Evolutionary conservation across 2,329 filamentous ascomycete species (phyloP).

Genomic region (Ophiostoma novo-ulmi): DNA sequence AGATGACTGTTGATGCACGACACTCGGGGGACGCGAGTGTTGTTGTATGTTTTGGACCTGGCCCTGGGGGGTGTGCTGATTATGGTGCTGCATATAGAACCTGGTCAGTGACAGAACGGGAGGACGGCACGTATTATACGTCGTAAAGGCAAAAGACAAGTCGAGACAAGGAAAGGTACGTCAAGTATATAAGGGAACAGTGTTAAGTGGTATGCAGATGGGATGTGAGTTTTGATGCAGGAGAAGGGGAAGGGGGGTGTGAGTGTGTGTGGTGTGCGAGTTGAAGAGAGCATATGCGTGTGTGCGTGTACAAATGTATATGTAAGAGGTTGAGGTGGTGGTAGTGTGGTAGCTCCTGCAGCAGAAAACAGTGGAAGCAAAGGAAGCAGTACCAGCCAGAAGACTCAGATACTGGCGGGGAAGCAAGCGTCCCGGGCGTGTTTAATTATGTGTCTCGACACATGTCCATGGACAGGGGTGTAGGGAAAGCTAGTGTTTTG

Average conservation of each 20-base stretch:
- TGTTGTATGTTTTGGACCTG: conserved; percentile 56
- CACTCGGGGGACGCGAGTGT: conserved; percentile 54
- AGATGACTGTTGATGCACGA: conserved; percentile 65
- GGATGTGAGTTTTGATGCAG: conserved; percentile 15
- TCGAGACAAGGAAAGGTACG: background rate
- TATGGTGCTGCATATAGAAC: conserved; percentile 63
- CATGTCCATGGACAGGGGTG: conserved; percentile 18
- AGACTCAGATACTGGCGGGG: conserved; percentile 16
- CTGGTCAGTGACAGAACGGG: conserved; percentile 27
- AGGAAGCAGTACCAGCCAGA: background rate
- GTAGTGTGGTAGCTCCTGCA: background rate
- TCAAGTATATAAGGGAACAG: conserved; percentile 9
- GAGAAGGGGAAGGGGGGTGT: conserved; percentile 20
- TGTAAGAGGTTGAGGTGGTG: conserved; percentile 10
- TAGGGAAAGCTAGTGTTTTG: conserved; percentile 24
- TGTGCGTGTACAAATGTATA: conserved; percentile 15
- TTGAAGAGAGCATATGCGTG: background rate
- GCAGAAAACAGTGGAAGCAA: background rate
- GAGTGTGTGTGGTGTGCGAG: background rate
- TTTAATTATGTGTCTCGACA: conserved; percentile 27
- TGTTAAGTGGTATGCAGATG: conserved; percentile 1
- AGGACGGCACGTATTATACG: conserved; percentile 14
- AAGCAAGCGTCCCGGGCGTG: conserved; percentile 19
- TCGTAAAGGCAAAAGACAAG: background rate
- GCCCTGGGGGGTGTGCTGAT: conserved; percentile 63